Evolutionary conservation across 139 green algal species (phyloP).

Genomic region (Eudorina sp.): DNA sequence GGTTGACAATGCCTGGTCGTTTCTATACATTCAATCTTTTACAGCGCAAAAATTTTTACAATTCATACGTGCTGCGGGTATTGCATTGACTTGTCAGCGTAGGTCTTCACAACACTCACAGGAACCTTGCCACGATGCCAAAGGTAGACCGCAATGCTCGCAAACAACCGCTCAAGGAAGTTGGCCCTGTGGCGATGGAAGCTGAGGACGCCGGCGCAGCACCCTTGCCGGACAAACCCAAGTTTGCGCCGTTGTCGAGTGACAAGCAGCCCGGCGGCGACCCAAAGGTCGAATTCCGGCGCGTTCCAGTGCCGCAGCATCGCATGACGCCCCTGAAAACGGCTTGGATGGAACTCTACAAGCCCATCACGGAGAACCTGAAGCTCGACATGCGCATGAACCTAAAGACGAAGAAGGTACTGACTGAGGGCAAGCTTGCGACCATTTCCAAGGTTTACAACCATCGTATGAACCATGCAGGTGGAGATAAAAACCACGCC

Average conservation of each 20-base stretch:
- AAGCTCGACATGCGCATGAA: slow-evolving; percentile 99
- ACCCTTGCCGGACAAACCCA: slow-evolving; percentile 34
- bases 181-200: slow-evolving; percentile 22
- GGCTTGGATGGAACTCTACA: slow-evolving; percentile 96
- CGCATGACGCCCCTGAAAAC: slow-evolving; percentile 97
- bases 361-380: slow-evolving; percentile 96
- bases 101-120: too few species aligned
- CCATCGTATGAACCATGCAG: slow-evolving; percentile 56
- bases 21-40: too few species aligned
- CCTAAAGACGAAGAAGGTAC: slow-evolving; percentile 93
- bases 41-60: too few species aligned
- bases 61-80: too few species aligned
- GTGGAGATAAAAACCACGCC: slow-evolving; percentile 97
- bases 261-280: slow-evolving; percentile 40
- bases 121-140: slow-evolving; percentile 29
- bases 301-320: slow-evolving; percentile 90
- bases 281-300: slow-evolving; percentile 42
- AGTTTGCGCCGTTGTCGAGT: slow-evolving; percentile 18
- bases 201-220: not conserved
- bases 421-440: not conserved
- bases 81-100: too few species aligned
- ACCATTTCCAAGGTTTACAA: not conserved
- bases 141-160: slow-evolving; percentile 42
- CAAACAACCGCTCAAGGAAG: slow-evolving; percentile 33
- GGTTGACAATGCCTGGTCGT: too few species aligned